Percentiles rank a stretch among this genome's conserved stretches.
Conservation (phyloP, 108 stramenopile species). For the Cyclotella cryptica region DNA sequence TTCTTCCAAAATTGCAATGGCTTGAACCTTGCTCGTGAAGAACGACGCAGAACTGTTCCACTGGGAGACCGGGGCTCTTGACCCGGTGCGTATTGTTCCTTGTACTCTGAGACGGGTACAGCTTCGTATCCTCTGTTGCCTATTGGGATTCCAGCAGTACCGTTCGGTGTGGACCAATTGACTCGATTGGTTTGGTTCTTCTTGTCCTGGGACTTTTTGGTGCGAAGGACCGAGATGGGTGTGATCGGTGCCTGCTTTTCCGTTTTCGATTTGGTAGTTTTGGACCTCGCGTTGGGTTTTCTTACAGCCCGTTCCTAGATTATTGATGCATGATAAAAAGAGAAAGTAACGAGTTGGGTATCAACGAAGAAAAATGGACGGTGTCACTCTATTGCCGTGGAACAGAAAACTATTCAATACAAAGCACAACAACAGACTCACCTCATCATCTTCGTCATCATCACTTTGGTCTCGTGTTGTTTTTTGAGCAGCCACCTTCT, state of each 20-base stretch:
- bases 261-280: slow-evolving; percentile 34
- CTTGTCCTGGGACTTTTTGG: slow-evolving; percentile 32
- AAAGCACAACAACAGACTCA: not conserved
- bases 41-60: slow-evolving; percentile 57
- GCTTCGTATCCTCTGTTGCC: slow-evolving; percentile 67
- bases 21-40: slow-evolving; percentile 57
- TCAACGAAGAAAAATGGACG: no score
- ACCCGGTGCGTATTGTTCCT: slow-evolving; percentile 53
- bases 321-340: slow-evolving; percentile 1
- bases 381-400: no score
- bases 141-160: slow-evolving; percentile 59
- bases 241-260: slow-evolving; percentile 29
- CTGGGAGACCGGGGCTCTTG: slow-evolving; percentile 48
- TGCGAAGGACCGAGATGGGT: slow-evolving; percentile 49
- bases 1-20: slow-evolving; percentile 92
- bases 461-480: not conserved
- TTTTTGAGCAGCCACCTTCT: not conserved
- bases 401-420: not conserved
- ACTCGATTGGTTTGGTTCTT: slow-evolving; percentile 31
- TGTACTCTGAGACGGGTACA: slow-evolving; percentile 69
- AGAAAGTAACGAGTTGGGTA: not conserved
- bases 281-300: slow-evolving; percentile 1
- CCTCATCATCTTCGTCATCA: slow-evolving; percentile 26
- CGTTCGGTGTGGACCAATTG: slow-evolving; percentile 50
- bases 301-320: slow-evolving; percentile 25